Percentiles rank a stretch among this genome's conserved stretches.
Conservation (phyloP, 2,329 filamentous ascomycete genomes). For the Bimuria novae-zelandiae region DNA sequence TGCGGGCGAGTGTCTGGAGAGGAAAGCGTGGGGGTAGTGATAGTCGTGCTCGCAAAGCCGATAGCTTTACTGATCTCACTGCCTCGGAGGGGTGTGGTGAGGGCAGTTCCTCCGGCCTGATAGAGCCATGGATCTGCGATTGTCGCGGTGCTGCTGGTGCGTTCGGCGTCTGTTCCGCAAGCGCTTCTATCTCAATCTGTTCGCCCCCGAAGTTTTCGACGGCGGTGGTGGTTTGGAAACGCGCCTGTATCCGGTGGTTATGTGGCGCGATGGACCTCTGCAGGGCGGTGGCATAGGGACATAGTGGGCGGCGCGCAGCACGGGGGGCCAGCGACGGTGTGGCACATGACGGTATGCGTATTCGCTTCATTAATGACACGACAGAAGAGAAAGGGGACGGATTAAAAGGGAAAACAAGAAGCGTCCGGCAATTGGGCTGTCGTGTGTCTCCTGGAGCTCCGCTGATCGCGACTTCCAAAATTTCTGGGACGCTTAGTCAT, state of each 20-base stretch:
- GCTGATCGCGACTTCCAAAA: constrained; percentile 38
- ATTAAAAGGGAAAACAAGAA: constrained; percentile 10
- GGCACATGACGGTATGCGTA: constrained; percentile 64
- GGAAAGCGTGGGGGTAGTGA: constrained; percentile 81
- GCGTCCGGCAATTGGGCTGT: constrained; percentile 12
- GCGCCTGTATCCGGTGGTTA: constrained; percentile 37
- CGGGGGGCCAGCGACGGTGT: constrained; percentile 60
- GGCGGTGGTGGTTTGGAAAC: constrained; percentile 27
- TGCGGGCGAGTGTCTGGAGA: constrained; percentile 80
- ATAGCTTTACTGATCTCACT: constrained; percentile 79
- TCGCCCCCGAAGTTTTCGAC: constrained; percentile 13
- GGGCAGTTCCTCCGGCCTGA: constrained; percentile 55
- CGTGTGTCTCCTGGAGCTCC: constrained; percentile 33
- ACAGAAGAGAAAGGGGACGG: constrained; percentile 16
- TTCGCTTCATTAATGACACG: constrained; percentile 60
- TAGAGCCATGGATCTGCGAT: constrained; percentile 20
- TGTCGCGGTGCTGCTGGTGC: constrained; percentile 4
- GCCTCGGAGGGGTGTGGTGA: constrained; percentile 74
- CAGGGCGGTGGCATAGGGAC: constrained; percentile 33
- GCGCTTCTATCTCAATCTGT: constrained; percentile 20
- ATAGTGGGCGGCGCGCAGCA: constrained; percentile 51
- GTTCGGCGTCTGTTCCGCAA: constrained; percentile 4
- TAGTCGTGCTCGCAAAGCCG: constrained; percentile 88
- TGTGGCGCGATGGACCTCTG: constrained; percentile 32
- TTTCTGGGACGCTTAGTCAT: constrained; percentile 32